A percentile compares a stretch with the other conserved stretches of the same genome.
Conservation (phyloP, 129 eudicot species). For the Arctium lappa region DNA sequence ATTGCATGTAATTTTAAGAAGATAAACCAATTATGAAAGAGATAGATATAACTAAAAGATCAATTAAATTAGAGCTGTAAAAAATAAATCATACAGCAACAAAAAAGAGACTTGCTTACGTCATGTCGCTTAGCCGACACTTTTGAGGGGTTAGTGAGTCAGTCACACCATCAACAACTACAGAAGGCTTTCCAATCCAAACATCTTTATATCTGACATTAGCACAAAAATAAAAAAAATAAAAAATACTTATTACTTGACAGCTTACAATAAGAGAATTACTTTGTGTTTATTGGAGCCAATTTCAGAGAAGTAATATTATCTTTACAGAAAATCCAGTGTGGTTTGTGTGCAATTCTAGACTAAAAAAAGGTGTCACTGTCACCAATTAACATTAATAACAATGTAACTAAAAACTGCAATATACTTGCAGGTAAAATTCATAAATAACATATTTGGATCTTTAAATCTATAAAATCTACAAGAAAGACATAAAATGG, state of each 20-base stretch:
- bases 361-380: neutral
- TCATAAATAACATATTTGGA: constrained; percentile 15
- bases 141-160: constrained; percentile 55
- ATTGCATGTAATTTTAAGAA: neutral
- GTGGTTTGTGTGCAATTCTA: neutral
- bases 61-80: neutral
- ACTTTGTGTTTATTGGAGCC: neutral
- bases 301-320: neutral
- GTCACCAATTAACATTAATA: neutral
- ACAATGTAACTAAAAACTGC: neutral
- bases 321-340: neutral
- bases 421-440: constrained; percentile 2
- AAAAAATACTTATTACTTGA: neutral
- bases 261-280: neutral
- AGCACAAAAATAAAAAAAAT: neutral
- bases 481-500: neutral
- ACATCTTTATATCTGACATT: constrained; percentile 66
- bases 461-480: constrained; percentile 1
- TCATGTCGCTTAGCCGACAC: constrained; percentile 73
- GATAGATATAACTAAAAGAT: neutral
- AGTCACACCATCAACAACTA: constrained; percentile 40
- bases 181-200: constrained; percentile 71
- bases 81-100: neutral
- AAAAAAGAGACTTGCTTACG: constrained; percentile 41
- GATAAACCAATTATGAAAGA: neutral